phyloP scores from a whole-genome alignment of 2,329 filamentous ascomycete species.

The Calonectria leucothoes region DNA sequence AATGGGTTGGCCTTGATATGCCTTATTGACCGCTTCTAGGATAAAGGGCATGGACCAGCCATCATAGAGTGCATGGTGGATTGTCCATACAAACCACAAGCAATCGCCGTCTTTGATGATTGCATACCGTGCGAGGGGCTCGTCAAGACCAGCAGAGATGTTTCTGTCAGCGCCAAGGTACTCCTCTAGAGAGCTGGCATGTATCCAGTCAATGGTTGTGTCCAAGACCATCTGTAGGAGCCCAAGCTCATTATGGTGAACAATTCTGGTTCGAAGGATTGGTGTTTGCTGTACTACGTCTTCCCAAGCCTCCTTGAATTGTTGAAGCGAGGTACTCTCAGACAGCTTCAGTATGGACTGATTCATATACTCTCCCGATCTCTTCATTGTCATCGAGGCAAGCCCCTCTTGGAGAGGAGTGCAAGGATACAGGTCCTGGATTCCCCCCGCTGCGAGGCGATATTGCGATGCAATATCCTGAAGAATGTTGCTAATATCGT shows the following conservation, averaged over 20 bases:
- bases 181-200: conserved; percentile 40
- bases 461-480: not conserved
- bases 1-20: conserved; percentile 5
- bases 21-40: not conserved
- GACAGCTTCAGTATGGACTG: conserved; percentile 26
- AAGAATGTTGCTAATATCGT: not conserved
- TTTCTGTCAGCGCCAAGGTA: conserved; percentile 43
- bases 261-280: conserved; percentile 59
- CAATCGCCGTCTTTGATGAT: conserved; percentile 1
- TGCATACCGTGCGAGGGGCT: conserved; percentile 2
- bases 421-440: conserved; percentile 51
- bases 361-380: conserved; percentile 33
- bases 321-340: not conserved
- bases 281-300: not conserved
- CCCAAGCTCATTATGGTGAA: conserved; percentile 53
- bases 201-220: conserved; percentile 46
- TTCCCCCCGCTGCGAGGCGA: not conserved
- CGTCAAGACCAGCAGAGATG: not conserved
- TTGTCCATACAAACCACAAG: conserved; percentile 36
- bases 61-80: conserved; percentile 44
- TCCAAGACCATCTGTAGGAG: conserved; percentile 58
- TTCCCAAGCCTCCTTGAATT: conserved; percentile 29
- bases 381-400: conserved; percentile 42
- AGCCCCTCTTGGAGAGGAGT: conserved; percentile 51
- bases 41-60: conserved; percentile 37